Base-by-base conservation (phyloP, 768 basidiomycete species). In the Pulveroboletus ravenelii region DNA sequence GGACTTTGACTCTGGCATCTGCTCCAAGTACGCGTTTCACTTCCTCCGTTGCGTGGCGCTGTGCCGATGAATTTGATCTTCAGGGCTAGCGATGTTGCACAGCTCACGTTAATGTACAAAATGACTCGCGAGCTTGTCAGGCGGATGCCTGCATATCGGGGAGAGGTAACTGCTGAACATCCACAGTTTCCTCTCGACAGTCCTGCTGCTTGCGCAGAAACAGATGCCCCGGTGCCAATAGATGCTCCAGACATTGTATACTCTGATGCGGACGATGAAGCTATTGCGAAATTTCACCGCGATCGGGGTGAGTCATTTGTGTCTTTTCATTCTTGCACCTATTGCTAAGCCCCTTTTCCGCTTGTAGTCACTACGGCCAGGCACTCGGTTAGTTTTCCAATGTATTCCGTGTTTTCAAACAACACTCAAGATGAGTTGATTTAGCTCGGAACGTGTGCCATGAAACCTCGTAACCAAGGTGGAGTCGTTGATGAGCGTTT, bases 401-500 rank as follows among this genome's bases (percentile, higher is more conserved):
- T 25, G 1, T 2, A 2, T 13, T 3, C n/a, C 9, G 7, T 6
- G 30, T 10, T 10, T 8, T 12, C 12, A 0, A 23, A 23, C 30
- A 10, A 10, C 30, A 12, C 10, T 31, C 30, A 31, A 13, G 9
- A 25, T 3, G 2, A 3, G 7, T 41, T n/a, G 0, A 37, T 25
- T 2, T 20, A 84, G 81, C 69, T 82, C 5, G 84, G 84, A 34
- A 86, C 84, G 0, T 85, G 83, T 48, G 76, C 83, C 0, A 86
- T 86, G 85, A 84, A 84, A 62, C 74, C 81, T 0, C 74, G 77
- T 2, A 72, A 78, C 10, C 45, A 74, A 27, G 76, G 75, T 2
- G 86, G 85, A 3, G 85, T 88, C 7, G 81, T 87, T 3, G 83
- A 87, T 56, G 48, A 74, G 4, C 68, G 68, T 23, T 61, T 87